Base-by-base conservation (phyloP, 2,329 filamentous ascomycete species). In the Aspergillus luchuensis region DNA sequence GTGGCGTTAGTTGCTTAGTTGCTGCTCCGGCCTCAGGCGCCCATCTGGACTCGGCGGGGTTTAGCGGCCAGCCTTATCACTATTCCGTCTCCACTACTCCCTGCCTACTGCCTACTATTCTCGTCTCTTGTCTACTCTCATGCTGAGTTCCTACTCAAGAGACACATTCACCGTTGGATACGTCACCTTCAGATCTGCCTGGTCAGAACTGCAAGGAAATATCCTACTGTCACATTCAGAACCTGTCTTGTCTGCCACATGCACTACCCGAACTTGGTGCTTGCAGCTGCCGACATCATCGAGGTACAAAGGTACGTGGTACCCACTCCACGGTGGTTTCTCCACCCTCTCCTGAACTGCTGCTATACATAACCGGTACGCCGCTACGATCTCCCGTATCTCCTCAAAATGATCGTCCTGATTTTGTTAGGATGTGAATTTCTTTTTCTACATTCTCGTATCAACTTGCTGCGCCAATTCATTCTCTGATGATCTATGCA, bases 1-100 rank as follows among this genome's bases (percentile, higher is more conserved):
- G 53, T 56, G 53, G 53, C 53, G 53, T 55, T 43, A 55, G 52
- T 54, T 25, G n/a, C 52, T n/a, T 43, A 55, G 52, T 54, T 25
- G n/a, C 52, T n/a, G 11, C 4, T n/a, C 21, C n/a, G 23, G 39
- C 47, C 47, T 50, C 47, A 50, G 47, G 47, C 47, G n/a, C 11
- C 47, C 47, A 50, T 50, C 19, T 19, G 47, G 25, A 13, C 45
- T n/a, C 45, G 23, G 47, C 25, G 47, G 47, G 47, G 47, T 30
- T 45, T 21, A 36, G 33, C 19, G 17, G 41, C 47, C 47, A 50
- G 47, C 47, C 47, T 50, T 50, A 33, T 33, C 47, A n/a, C 5
- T 4, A 13, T 36, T 36, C 13, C 13, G 15, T 49, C 25, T 30
- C 25, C 45, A 28, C 45, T 23, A 5, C 21, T 15, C 15, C 21